Conservation (phyloP, 2,329 filamentous ascomycete genomes). For the Aspergillus sp. region DNA sequence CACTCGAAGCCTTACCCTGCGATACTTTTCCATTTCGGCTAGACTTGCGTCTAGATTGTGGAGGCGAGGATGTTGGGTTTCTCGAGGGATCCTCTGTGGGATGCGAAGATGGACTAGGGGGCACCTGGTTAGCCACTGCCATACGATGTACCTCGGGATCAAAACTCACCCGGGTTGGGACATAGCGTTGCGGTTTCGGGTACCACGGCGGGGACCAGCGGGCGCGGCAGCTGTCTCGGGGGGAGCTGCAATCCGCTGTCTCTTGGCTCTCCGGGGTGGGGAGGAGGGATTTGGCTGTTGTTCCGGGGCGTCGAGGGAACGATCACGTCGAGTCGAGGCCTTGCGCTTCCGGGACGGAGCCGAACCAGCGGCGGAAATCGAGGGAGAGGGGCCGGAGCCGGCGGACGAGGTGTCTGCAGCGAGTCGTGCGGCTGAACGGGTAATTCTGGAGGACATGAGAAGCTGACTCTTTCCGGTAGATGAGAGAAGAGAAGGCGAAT, state of each 20-base stretch:
- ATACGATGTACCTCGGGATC: slow-evolving; percentile 2
- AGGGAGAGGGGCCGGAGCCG: slow-evolving; percentile 34
- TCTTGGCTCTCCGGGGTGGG: slow-evolving; percentile 60
- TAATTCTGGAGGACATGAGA: slow-evolving; percentile 97
- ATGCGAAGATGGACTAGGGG: slow-evolving; percentile 56
- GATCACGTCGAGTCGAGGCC: slow-evolving; percentile 51
- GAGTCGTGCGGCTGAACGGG: slow-evolving; percentile 89
- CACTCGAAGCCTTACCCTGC: slow-evolving; percentile 40
- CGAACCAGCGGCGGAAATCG: slow-evolving; percentile 40
- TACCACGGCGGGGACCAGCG: slow-evolving; percentile 38
- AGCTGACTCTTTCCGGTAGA: slow-evolving; percentile 29
- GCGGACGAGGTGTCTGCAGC: slow-evolving; percentile 58
- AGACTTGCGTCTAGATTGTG: slow-evolving; percentile 67
- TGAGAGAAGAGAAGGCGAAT: slow-evolving; percentile 2
- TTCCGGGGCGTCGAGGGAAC: slow-evolving; percentile 32
- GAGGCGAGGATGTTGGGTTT: slow-evolving; percentile 47
- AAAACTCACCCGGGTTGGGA: slow-evolving; percentile 37
- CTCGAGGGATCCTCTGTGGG: slow-evolving; percentile 60
- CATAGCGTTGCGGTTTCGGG: slow-evolving; percentile 33
- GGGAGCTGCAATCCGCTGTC: slow-evolving; percentile 60
- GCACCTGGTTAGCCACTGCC: slow-evolving; percentile 11
- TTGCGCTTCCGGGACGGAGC: slow-evolving; percentile 71
- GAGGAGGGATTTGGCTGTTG: slow-evolving; percentile 22
- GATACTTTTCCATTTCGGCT: slow-evolving; percentile 64
- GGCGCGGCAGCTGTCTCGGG: slow-evolving; percentile 32